Base-by-base conservation (phyloP, 169 alveolate genomes). In the Ichthyophthirius multifiliis region DNA sequence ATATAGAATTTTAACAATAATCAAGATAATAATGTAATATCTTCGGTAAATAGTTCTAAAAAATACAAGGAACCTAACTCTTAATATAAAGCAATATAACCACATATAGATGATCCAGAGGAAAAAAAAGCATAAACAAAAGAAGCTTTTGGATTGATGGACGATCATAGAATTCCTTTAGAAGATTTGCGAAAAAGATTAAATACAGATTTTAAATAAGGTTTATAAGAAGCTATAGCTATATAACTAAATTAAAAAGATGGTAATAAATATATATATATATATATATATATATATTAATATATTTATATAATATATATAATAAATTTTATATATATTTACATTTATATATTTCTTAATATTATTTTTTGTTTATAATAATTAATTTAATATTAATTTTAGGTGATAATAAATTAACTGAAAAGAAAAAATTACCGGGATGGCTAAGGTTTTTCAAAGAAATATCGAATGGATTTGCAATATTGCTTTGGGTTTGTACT, bases 331-430 rank as follows among this genome's bases (percentile, higher is more conserved):
- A n/a, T n/a, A n/a, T n/a, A n/a, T n/a, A n/a, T n/a, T n/a, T n/a
- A n/a, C n/a, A n/a, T n/a, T n/a, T n/a, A n/a, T n/a, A n/a, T n/a
- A n/a, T n/a, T n/a, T n/a, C n/a, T n/a, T n/a, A n/a, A n/a, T n/a
- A n/a, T n/a, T n/a, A n/a, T n/a, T n/a, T n/a, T n/a, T n/a, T n/a
- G n/a, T n/a, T n/a, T n/a, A n/a, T n/a, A n/a, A n/a, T n/a, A n/a
- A n/a, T n/a, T n/a, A n/a, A n/a, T n/a, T n/a, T n/a, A n/a, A n/a
- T n/a, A n/a, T n/a, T n/a, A n/a, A n/a, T n/a, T n/a, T n/a, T 34
- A 63, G 98, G 98, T 1, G 92, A 83, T 12, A 95, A 95, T 76
- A 30, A 84, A 37, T 82, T 95, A 37, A 87, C 96, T 13, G 96
- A 91, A 65, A 90, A 90, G 80, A 87, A 90, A 39, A 81, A 79